Evolutionary conservation across 768 basidiomycete species (phyloP).

Genomic region (Mycena chlorophos): DNA sequence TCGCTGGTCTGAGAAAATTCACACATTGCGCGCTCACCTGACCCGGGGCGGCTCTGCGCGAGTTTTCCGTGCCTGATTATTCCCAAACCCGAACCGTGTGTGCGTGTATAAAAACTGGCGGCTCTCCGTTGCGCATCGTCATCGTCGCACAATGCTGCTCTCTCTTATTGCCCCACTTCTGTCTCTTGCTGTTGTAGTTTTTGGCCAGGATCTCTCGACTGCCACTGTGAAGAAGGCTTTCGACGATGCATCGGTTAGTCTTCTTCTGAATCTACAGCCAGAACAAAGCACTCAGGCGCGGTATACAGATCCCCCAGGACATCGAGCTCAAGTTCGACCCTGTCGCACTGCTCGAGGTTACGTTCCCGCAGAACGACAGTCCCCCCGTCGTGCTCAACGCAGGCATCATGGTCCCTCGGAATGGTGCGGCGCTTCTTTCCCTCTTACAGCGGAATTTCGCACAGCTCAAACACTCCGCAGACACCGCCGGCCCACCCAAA

Average conservation of each 20-base stretch:
- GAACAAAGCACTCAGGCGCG: neutral
- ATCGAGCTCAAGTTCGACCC: conserved; percentile 27
- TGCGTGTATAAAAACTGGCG: neutral
- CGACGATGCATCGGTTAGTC: conserved; percentile 7
- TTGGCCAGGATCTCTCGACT: conserved; percentile 16
- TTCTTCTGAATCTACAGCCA: neutral
- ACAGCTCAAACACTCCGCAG: conserved; percentile 21
- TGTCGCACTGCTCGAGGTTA: conserved; percentile 28
- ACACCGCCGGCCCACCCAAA: conserved; percentile 38
- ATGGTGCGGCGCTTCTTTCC: conserved; percentile 11
- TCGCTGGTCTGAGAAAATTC: neutral
- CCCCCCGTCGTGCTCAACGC: conserved; percentile 27
- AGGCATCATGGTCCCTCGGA: conserved; percentile 24
- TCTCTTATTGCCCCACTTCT: conserved; percentile 6
- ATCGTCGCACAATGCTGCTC: conserved; percentile 7
- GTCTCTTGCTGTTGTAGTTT: conserved; percentile 6
- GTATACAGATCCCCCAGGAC: conserved; percentile 24
- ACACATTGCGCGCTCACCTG: neutral
- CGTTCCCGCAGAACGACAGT: conserved; percentile 26
- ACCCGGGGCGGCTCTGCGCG: neutral
- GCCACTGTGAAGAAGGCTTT: conserved; percentile 13
- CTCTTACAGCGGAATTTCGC: neutral
- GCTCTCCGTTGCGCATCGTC: neutral
- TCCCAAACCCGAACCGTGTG: neutral
- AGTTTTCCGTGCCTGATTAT: neutral